Percentiles rank a stretch among this genome's conserved stretches.
phyloP scores from a whole-genome alignment of 2,329 filamentous ascomycete species.

The Phialophora verrucosa region DNA sequence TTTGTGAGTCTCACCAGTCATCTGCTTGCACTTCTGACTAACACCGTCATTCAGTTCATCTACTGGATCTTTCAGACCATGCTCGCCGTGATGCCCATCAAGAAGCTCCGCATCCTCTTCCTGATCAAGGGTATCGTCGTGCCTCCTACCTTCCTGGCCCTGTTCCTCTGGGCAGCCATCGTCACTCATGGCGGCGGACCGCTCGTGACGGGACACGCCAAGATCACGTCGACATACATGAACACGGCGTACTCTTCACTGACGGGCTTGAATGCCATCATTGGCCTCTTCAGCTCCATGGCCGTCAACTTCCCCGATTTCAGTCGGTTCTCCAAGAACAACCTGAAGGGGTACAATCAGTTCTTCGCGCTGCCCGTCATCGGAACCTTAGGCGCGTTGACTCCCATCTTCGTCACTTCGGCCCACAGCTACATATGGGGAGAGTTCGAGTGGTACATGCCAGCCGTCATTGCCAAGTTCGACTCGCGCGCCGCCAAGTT shows the following conservation, averaged over 20 bases:
- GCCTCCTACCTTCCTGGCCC: conserved; percentile 51
- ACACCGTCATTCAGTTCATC: conserved; percentile 45
- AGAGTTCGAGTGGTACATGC: conserved; percentile 57
- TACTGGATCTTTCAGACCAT: conserved; percentile 58
- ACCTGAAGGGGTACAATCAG: conserved; percentile 51
- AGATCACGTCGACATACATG: conserved; percentile 49
- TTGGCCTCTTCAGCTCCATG: conserved; percentile 57
- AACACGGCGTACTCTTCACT: conserved; percentile 53
- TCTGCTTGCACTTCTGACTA: conserved; percentile 35
- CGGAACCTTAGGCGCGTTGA: conserved; percentile 54
- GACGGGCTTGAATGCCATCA: conserved; percentile 55
- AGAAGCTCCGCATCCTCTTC: conserved; percentile 53
- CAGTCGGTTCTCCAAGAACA: conserved; percentile 51
- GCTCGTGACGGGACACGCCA: conserved; percentile 47
- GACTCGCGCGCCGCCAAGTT: conserved; percentile 52
- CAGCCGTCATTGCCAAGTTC: conserved; percentile 54
- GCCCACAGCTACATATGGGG: conserved; percentile 55
- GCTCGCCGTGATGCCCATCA: conserved; percentile 52
- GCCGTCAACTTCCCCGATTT: conserved; percentile 60
- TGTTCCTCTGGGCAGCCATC: conserved; percentile 54
- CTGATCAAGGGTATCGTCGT: conserved; percentile 53
- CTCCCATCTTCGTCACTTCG: conserved; percentile 57
- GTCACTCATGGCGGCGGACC: conserved; percentile 52
- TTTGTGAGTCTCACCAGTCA: conserved; percentile 45
- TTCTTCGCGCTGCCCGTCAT: conserved; percentile 57